Evolutionary conservation across 2,329 filamentous ascomycete species (phyloP).

Genomic region (Fusarium papillatum): DNA sequence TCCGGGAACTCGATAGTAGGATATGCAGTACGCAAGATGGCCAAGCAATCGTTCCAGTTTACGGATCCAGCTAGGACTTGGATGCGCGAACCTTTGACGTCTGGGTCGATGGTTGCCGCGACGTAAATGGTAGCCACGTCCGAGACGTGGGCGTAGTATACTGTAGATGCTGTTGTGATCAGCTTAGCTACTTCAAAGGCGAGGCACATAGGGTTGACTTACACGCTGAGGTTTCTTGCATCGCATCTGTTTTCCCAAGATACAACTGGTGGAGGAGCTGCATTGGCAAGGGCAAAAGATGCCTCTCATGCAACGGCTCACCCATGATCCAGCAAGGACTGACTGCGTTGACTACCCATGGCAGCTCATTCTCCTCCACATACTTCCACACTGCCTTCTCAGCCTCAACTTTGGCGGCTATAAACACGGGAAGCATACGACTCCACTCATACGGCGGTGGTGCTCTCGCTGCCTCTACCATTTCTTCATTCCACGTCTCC

Average conservation of each 20-base stretch:
- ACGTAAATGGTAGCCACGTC: neutral
- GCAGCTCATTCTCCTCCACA: neutral
- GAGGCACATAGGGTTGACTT: neutral
- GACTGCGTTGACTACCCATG: slow-evolving; percentile 5
- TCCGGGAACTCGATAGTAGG: neutral
- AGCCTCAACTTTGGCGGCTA: slow-evolving; percentile 2
- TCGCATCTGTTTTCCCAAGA: neutral
- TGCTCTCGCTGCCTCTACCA: neutral
- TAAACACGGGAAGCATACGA: neutral
- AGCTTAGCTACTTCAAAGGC: neutral
- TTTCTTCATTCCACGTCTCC: slow-evolving; percentile 9
- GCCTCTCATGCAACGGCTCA: slow-evolving; percentile 4
- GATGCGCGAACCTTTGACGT: slow-evolving; percentile 1
- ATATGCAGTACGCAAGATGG: slow-evolving; percentile 2
- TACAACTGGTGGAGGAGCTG: slow-evolving; percentile 5
- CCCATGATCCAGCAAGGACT: slow-evolving; percentile 13
- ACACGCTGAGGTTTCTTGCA: neutral
- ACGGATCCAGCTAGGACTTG: neutral
- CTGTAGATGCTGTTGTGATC: neutral
- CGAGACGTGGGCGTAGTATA: neutral
- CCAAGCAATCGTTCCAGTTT: neutral
- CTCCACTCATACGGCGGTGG: slow-evolving; percentile 6
- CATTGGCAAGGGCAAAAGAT: neutral
- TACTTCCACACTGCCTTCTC: slow-evolving; percentile 7
- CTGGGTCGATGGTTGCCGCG: neutral